Conservation (phyloP, 2,329 filamentous ascomycete genomes). For the Paraphaeosphaeria minitans region DNA sequence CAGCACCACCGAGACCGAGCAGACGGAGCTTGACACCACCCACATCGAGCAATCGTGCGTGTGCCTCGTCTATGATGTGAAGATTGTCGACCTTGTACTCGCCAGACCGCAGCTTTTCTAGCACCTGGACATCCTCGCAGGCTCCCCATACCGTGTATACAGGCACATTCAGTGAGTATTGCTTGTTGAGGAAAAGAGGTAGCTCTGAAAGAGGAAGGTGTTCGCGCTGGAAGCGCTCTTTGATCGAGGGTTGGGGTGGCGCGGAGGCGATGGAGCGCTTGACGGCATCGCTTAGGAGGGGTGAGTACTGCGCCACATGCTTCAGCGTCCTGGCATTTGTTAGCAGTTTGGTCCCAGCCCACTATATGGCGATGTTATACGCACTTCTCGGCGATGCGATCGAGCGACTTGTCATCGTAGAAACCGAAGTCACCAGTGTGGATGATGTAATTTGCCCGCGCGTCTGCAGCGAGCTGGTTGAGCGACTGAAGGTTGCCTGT, state of each 20-base stretch:
- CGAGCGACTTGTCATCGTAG: constrained; percentile 94
- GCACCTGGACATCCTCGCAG: constrained; percentile 94
- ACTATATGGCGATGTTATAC: constrained; percentile 37
- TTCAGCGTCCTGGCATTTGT: constrained; percentile 76
- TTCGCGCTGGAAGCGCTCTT: constrained; percentile 78
- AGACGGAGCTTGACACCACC: constrained; percentile 95
- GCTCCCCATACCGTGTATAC: constrained; percentile 99
- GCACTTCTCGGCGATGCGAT: constrained; percentile 97
- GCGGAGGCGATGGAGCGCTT: constrained; percentile 70
- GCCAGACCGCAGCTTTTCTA: constrained; percentile 95
- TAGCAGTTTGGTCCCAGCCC: constrained; percentile 17
- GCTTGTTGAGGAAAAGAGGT: constrained; percentile 83
- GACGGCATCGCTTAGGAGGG: constrained; percentile 79
- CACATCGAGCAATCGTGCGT: constrained; percentile 91
- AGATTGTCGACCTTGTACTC: constrained; percentile 98
- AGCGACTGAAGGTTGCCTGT: constrained; percentile 94
- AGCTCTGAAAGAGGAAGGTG: constrained; percentile 93
- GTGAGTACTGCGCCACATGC: constrained; percentile 98
- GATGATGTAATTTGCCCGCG: constrained; percentile 95
- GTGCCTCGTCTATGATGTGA: constrained; percentile 97
- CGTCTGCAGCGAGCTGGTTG: constrained; percentile 94
- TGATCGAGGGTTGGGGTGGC: constrained; percentile 72
- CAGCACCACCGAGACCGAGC: constrained; percentile 89
- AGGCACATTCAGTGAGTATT: constrained; percentile 89
- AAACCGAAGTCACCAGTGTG: constrained; percentile 99